These are phyloP conservation scores for Suillus cothurnatus DNA, from an alignment of 768 basidiomycete genomes.

Conservation along the genomic window DNA sequence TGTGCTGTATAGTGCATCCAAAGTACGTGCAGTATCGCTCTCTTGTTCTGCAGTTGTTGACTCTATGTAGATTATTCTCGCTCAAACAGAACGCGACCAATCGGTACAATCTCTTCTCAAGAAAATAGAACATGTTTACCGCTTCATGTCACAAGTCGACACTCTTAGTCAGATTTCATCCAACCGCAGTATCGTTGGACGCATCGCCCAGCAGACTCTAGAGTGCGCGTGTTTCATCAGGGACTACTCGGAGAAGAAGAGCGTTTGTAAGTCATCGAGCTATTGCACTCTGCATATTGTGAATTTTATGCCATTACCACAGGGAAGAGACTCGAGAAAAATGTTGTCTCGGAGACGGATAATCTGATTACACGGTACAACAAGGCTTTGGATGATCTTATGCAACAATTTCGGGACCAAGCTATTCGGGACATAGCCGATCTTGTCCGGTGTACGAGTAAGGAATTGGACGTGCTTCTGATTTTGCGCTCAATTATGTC, in stretches of 20 bases:
- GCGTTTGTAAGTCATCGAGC: slow-evolving; percentile 15
- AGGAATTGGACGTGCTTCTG: not conserved
- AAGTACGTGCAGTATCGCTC: not conserved
- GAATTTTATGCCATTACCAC: not conserved
- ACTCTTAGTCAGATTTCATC: not conserved
- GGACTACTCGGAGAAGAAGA: slow-evolving; percentile 26
- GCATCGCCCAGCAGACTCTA: slow-evolving; percentile 21
- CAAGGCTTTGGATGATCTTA: not conserved
- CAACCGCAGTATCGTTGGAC: not conserved
- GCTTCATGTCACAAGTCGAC: slow-evolving; percentile 4
- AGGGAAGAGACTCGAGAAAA: slow-evolving; percentile 6
- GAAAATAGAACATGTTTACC: not conserved
- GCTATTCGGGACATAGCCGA: not conserved
- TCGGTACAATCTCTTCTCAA: not conserved
- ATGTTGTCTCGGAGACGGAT: not conserved
- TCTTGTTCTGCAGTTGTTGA: not conserved
- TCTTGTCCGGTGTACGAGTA: not conserved
- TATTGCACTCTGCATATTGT: not conserved
- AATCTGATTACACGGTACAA: not conserved
- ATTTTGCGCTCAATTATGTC: not conserved
- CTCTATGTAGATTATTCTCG: slow-evolving; percentile 2
- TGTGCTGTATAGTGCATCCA: not conserved
- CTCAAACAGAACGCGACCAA: slow-evolving; percentile 9
- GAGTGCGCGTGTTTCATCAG: slow-evolving; percentile 32
- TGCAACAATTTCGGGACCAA: slow-evolving; percentile 5